Evolutionary conservation across 768 basidiomycete species (phyloP).

Genomic region (Steccherinum ochraceum): DNA sequence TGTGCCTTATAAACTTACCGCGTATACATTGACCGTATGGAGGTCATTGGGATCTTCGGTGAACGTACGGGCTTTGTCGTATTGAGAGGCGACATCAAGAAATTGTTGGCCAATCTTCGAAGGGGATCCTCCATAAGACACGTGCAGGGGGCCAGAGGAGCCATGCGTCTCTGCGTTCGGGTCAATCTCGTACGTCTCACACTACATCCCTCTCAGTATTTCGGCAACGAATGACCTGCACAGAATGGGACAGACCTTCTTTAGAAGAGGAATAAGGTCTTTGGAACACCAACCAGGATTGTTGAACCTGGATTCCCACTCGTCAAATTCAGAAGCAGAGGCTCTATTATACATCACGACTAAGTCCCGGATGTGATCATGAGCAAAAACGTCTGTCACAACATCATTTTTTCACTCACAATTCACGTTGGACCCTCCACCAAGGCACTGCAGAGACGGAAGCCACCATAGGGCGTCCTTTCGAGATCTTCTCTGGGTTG

Average conservation of each 20-base stretch:
- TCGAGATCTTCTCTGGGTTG: slow-evolving; percentile 37
- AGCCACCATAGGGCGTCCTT: slow-evolving; percentile 35
- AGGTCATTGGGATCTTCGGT: slow-evolving; percentile 47
- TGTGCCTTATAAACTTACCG: slow-evolving; percentile 25
- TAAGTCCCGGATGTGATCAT: too few species aligned
- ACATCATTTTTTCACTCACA: slow-evolving; percentile 27
- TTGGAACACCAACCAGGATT: slow-evolving; percentile 55
- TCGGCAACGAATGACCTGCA: not conserved
- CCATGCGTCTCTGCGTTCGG: slow-evolving; percentile 27
- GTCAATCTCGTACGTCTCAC: slow-evolving; percentile 28
- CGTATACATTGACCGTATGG: slow-evolving; percentile 33
- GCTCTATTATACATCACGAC: slow-evolving; percentile 42
- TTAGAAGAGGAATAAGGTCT: slow-evolving; percentile 46
- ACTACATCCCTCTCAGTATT: slow-evolving; percentile 1
- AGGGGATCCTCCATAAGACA: slow-evolving; percentile 35
- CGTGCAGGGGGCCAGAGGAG: slow-evolving; percentile 24
- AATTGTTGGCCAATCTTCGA: slow-evolving; percentile 40
- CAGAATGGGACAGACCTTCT: slow-evolving; percentile 31
- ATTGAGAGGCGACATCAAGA: slow-evolving; percentile 36
- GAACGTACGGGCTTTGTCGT: slow-evolving; percentile 39
- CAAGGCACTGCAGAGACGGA: slow-evolving; percentile 43
- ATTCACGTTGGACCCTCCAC: slow-evolving; percentile 60
- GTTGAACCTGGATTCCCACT: slow-evolving; percentile 42
- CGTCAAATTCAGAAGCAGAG: slow-evolving; percentile 54
- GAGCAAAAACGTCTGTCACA: too few species aligned